Base-by-base conservation (phyloP, 805 yeast species). In the Saccharomycopsis lassenensis region DNA sequence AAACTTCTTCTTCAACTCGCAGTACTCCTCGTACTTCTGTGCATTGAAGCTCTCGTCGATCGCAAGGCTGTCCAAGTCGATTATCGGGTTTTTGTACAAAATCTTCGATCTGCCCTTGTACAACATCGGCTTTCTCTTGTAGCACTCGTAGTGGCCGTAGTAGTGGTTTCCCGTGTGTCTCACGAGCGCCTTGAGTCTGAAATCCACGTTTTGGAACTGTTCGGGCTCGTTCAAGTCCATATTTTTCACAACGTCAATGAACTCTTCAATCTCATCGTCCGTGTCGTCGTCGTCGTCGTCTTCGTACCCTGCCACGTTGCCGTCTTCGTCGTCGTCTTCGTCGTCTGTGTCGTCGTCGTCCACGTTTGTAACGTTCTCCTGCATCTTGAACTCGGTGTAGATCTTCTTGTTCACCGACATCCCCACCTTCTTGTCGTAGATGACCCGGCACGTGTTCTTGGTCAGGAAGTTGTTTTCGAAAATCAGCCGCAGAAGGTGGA, bases 61-160 rank as follows among this genome's bases (percentile, higher is more conserved):
- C 14, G 27, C 43, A 33, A 44, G 35, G 39, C 30, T 33, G 38
- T 18, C 22, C 10, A 44, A 31, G 32, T 48, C 48, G 12, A 58
- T 53, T 2, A 37, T 29, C 16, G 65, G 61, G 2, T 58, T 49
- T 8, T 55, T 38, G 34, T 53, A 51, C 7, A 59, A 48, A 19
- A 58, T 49, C 3, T 37, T 49, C 2, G 36, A 51, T 1, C 50
- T 44, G 17, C 19, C 25, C 18, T 30, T 33, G 24, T 20, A 39
- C 22, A 35, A 39, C 17, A 67, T 53, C 2, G 91, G 89, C 52
- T 86, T 87, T 32, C 74, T 74, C 44, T 81, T 76, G 52, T 74
- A 84, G 48, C 95, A 83, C 49, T 87, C 94, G 52, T 86, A 87
- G 52, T 87, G 97, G 1, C 97, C 97, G 29, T 74, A 71, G 15